phyloP scores from a whole-genome alignment of 306 rosid species.

The Cucurbita ficifolia region DNA sequence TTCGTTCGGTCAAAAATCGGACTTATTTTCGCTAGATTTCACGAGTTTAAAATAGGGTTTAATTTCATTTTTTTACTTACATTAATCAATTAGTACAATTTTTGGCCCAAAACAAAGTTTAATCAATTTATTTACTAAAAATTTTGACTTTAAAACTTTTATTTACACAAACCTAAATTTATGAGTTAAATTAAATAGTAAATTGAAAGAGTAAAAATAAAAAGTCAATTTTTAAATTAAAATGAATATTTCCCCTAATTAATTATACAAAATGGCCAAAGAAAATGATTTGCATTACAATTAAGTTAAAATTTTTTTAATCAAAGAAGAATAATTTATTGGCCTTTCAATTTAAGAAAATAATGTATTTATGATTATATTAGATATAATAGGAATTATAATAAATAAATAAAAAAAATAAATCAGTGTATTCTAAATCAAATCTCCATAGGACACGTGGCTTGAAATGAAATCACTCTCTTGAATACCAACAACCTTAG shows the following conservation, averaged over 20 bases:
- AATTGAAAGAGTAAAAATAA: background rate
- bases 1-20: too few species aligned
- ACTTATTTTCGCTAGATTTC: too few species aligned
- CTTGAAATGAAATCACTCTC: background rate
- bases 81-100: background rate
- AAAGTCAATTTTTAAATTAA: background rate
- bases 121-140: background rate
- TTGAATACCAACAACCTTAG: background rate
- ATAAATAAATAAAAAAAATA: background rate
- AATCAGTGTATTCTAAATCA: background rate
- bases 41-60: background rate
- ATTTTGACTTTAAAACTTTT: background rate
- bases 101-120: background rate
- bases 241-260: background rate
- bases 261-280: background rate
- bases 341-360: background rate
- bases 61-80: too few species aligned
- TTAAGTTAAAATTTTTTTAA: background rate
- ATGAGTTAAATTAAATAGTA: background rate
- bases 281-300: background rate
- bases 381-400: background rate
- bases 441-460: background rate
- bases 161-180: background rate
- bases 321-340: background rate
- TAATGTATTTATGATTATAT: background rate